Percentiles rank a stretch among this genome's conserved stretches.
Conservation (phyloP, 2,329 filamentous ascomycete species). For the Fusarium bulbicola region DNA sequence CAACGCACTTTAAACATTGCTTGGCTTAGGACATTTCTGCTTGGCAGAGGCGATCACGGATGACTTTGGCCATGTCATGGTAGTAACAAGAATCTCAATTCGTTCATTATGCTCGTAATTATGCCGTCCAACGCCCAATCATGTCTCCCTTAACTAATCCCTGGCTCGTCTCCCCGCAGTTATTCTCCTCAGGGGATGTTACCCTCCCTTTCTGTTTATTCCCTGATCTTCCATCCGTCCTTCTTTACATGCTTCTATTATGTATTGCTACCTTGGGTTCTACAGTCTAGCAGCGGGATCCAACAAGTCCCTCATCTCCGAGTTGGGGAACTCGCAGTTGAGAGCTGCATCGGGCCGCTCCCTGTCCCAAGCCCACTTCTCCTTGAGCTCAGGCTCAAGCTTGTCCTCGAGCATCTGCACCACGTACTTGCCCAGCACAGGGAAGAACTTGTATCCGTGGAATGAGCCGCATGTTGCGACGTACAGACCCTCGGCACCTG, state of each 20-base stretch:
- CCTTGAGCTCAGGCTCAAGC: constrained; percentile 53
- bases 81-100: constrained; percentile 12
- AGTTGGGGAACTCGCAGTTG: constrained; percentile 65
- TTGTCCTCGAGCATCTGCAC: constrained; percentile 62
- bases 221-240: background rate
- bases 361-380: constrained; percentile 68
- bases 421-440: constrained; percentile 70
- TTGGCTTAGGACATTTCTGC: background rate
- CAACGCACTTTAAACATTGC: constrained; percentile 6
- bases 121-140: constrained; percentile 17
- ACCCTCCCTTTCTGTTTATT: constrained; percentile 9
- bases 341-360: constrained; percentile 61
- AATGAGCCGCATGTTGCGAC: constrained; percentile 73
- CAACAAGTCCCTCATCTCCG: constrained; percentile 64
- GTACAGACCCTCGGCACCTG: constrained; percentile 62
- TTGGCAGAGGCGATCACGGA: constrained; percentile 6
- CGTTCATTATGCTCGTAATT: constrained; percentile 25
- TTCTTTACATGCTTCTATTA: constrained; percentile 15
- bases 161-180: constrained; percentile 14
- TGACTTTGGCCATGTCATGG: background rate
- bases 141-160: background rate
- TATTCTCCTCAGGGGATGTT: constrained; percentile 19
- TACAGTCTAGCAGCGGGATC: constrained; percentile 46
- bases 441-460: constrained; percentile 75
- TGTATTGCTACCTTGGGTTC: background rate